Evolutionary conservation across 805 yeast species (phyloP), one percentile per base, ranked within the genome.

Genomic region (Metschnikowia hibisci): DNA sequence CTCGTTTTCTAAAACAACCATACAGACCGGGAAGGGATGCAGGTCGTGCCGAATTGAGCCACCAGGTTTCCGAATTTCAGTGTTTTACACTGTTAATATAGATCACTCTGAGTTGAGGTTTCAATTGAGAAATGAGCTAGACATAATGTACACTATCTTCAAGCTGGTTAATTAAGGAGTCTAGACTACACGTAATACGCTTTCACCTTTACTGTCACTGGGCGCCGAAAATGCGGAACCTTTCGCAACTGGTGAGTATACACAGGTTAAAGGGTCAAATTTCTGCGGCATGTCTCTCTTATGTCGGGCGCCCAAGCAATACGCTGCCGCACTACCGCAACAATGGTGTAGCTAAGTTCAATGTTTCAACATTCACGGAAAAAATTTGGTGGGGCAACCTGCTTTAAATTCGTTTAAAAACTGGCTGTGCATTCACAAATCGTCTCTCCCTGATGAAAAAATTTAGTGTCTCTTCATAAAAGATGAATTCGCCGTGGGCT

Each of bases 401-500:
- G 12, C 15, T 18, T 27, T 12, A 14, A 16, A n/a, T 28, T 35
- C 28, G 16, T 16, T 20, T 35, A 25, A 35, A 35, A 30, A 14
- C 39, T 14, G 39, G 39, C 4, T 26, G 32, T 18, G 32, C 47
- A 27, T 39, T 43, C 6, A 34, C 46, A 12, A 25, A 46, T n/a
- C 31, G 42, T 10, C 34, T 42, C 2, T 40, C 43, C 34, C 25
- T 38, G 7, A 64, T 67, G 47, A 55, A 64, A 29, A 55, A 39
- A 45, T 67, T 67, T 8, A 67, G 43, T 13, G 66, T 57, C 34
- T 59, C 63, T 39, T 55, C 56, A 27, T 50, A 54, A 46, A 67
- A 67, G 12, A 67, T 43, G 45, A 62, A 64, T 49, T 65, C 69
- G 4, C 66, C 69, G 13, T 53, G 62, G 31, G 50, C 40, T 23